Conservation (phyloP, 805 yeast genomes). For the Saccharomycopsis sp. region DNA sequence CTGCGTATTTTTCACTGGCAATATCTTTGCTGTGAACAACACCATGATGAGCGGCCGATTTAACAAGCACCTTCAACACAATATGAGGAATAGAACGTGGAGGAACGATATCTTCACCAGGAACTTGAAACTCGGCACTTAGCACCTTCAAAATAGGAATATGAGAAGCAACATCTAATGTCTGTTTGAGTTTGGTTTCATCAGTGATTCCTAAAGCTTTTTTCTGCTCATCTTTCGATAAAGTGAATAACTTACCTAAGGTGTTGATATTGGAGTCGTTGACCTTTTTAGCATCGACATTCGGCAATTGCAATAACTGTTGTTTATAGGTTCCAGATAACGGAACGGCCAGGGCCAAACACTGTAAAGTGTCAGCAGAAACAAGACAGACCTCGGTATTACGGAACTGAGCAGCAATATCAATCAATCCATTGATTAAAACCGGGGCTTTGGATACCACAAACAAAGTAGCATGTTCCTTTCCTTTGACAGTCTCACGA, state of each 20-base stretch:
- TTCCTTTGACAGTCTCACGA: slow-evolving; percentile 36
- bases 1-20: slow-evolving; percentile 25
- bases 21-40: slow-evolving; percentile 32
- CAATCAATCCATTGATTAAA: slow-evolving; percentile 65
- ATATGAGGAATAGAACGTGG: slow-evolving; percentile 72
- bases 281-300: slow-evolving; percentile 46
- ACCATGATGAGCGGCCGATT: slow-evolving; percentile 65
- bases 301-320: slow-evolving; percentile 77
- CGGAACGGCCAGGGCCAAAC: slow-evolving; percentile 69
- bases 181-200: slow-evolving; percentile 37
- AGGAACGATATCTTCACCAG: slow-evolving; percentile 73
- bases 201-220: slow-evolving; percentile 50
- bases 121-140: slow-evolving; percentile 70
- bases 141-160: slow-evolving; percentile 67
- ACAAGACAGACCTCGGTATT: slow-evolving; percentile 55
- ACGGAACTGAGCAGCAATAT: slow-evolving; percentile 77
- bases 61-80: slow-evolving; percentile 65
- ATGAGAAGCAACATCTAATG: slow-evolving; percentile 50
- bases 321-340: slow-evolving; percentile 43
- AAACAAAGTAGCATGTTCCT: slow-evolving; percentile 41
- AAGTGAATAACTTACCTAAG: slow-evolving; percentile 62
- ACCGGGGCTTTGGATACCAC: slow-evolving; percentile 59
- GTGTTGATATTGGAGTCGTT: slow-evolving; percentile 44
- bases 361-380: slow-evolving; percentile 61
- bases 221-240: slow-evolving; percentile 48